Base-by-base conservation (phyloP, 306 rosid genomes). In the Sicyos baderoa region DNA sequence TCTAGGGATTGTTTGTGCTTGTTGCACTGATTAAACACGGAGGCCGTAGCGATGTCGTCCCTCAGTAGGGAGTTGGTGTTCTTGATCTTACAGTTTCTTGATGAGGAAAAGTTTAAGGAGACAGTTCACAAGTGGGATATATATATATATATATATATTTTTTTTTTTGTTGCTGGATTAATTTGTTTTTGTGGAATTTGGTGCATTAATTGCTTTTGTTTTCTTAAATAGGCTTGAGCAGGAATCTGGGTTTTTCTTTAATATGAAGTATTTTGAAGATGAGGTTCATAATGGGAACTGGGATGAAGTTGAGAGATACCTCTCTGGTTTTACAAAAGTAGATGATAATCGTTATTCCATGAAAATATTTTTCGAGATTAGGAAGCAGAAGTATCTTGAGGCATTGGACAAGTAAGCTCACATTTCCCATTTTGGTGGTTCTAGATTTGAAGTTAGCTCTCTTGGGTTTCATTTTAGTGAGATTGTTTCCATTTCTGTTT, bases 61-160 rank as follows among this genome's bases (percentile, higher is more conserved):
- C 96, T 93, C 54, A 93, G 99, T 72, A 93, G 97, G 72, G 99
- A 93, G 85, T 83, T 93, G 76, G 99, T 93, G 87, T 93, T 93
- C 89, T 76, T 93, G 94, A 93, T 93, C 89, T 84, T 93, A 80
- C 99, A 93, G 88, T 90, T 93, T 80, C 90, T 93, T 17, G 99
- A 93, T 74, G 99, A 93, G 84, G 99, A 90, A 80, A 93, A 93
- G 84, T 93, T 93, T 79, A 93, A 93, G 70, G 99, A 93, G 86
- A 89, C 99, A 74, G 97, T 93, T 79, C 99, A 93, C 75, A 93
- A 85, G 99, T 93, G 86, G 83, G 88, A 72, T 1, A 3, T 1
- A 25, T 78, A 73, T 58, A 27, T 14, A 47, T 72, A 12, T 18
- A 11, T 12, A 35, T 65, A 37, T 14, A 14, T 37, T 7, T 49